Conservation (phyloP, 192 early-diverging fungal genomes). For the Pilaira anomala region DNA sequence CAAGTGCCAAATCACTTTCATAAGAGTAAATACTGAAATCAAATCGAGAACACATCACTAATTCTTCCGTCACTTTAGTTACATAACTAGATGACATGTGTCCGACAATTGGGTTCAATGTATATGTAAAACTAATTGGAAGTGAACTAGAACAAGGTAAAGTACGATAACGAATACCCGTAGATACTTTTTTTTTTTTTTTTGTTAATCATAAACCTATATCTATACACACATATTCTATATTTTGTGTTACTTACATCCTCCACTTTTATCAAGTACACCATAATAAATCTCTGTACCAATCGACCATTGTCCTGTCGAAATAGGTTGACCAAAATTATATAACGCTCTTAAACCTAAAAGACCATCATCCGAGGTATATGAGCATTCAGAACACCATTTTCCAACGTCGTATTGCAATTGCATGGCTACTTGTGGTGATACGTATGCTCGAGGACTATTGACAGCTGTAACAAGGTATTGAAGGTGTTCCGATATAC, state of each 20-base stretch:
- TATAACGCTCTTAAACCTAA: slow-evolving; percentile 81
- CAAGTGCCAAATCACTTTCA: slow-evolving; percentile 83
- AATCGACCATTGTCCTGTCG: slow-evolving; percentile 52
- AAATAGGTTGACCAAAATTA: slow-evolving; percentile 57
- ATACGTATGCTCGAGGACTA: slow-evolving; percentile 38
- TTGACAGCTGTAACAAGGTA: slow-evolving; percentile 63
- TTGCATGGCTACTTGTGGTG: slow-evolving; percentile 55
- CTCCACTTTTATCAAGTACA: slow-evolving; percentile 82
- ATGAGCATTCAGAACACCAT: slow-evolving; percentile 76
- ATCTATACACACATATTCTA: neutral
- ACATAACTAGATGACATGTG: slow-evolving; percentile 84
- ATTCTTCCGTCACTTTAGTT: slow-evolving; percentile 64
- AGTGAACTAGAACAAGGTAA: slow-evolving; percentile 42
- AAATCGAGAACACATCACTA: slow-evolving; percentile 79
- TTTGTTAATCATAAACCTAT: neutral
- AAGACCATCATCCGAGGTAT: slow-evolving; percentile 72
- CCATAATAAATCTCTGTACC: slow-evolving; percentile 76
- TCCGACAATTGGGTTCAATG: slow-evolving; percentile 91
- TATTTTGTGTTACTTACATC: slow-evolving; percentile 50
- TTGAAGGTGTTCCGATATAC: slow-evolving; percentile 51
- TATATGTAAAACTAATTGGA: slow-evolving; percentile 65
- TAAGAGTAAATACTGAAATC: slow-evolving; percentile 91
- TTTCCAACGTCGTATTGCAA: slow-evolving; percentile 65
- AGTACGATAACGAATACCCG: slow-evolving; percentile 69
- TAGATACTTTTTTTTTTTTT: slow-evolving; percentile 45